phyloP scores from a whole-genome alignment of 768 basidiomycete genomes.

The Macrocybe gigantea region DNA sequence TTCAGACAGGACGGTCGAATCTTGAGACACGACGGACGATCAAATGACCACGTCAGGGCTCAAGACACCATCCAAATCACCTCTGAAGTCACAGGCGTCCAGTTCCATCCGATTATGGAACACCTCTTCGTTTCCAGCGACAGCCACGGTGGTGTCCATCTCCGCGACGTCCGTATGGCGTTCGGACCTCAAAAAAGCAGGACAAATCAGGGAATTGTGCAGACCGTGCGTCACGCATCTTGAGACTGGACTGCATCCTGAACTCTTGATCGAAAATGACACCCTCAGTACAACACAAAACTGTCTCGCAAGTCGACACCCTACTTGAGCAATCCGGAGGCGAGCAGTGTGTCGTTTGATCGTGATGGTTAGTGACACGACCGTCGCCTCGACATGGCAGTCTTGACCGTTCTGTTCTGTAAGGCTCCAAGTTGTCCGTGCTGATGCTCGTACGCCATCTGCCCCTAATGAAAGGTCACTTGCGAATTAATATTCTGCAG shows the following conservation, averaged over 20 bases:
- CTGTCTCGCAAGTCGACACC: conserved; percentile 32
- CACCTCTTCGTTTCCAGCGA: conserved; percentile 68
- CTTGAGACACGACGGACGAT: conserved; percentile 54
- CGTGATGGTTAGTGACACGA: conserved; percentile 42
- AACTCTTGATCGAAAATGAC: background rate
- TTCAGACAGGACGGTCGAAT: conserved; percentile 68
- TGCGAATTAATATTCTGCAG: conserved; percentile 25
- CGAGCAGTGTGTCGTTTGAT: conserved; percentile 66
- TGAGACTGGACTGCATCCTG: background rate
- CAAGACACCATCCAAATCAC: conserved; percentile 47
- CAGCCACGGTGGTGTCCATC: conserved; percentile 47
- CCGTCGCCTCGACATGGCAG: background rate
- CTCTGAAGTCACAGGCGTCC: conserved; percentile 56
- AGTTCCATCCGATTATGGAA: conserved; percentile 63
- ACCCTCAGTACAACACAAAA: conserved; percentile 34
- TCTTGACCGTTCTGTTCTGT: background rate
- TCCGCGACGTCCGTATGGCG: conserved; percentile 70
- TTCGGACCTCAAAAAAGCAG: conserved; percentile 49
- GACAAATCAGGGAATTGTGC: conserved; percentile 49
- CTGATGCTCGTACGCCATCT: conserved; percentile 54
- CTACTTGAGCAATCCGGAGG: conserved; percentile 54
- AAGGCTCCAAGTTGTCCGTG: conserved; percentile 60
- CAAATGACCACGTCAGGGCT: conserved; percentile 23
- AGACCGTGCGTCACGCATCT: conserved; percentile 29
- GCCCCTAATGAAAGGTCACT: background rate